These are phyloP conservation scores for Calonectria multiphialidica DNA, from an alignment of 2,329 filamentous ascomycete species.

Conservation along the genomic window DNA sequence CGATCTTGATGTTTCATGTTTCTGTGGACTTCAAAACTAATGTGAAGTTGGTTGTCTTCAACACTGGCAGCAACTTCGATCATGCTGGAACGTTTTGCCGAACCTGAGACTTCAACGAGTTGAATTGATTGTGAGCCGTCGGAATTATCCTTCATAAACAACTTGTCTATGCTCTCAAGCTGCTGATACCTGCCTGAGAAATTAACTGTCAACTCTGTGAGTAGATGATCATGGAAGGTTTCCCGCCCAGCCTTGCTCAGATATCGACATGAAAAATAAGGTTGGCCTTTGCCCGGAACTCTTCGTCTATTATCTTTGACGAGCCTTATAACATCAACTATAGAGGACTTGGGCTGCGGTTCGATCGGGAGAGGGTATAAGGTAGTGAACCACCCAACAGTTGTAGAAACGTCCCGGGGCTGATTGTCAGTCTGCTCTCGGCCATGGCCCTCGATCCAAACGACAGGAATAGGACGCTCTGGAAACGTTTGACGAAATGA, in stretches of 20 bases:
- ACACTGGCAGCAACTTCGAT: neutral
- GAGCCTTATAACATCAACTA: neutral
- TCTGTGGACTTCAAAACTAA: neutral
- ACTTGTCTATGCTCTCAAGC: neutral
- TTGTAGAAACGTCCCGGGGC: neutral
- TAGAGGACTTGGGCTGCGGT: accelerated
- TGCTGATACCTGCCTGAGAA: neutral
- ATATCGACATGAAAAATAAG: neutral
- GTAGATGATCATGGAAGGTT: neutral
- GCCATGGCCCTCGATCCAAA: neutral
- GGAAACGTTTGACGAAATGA: neutral
- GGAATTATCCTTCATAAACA: neutral
- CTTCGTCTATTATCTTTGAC: neutral
- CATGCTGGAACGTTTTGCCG: no score
- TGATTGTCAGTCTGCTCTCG: neutral
- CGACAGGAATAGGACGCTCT: neutral
- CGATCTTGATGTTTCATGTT: neutral
- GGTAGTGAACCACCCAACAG: neutral
- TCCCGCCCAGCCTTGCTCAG: neutral
- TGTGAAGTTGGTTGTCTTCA: neutral
- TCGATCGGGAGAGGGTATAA: neutral
- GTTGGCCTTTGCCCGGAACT: neutral
- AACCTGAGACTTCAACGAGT: no score
- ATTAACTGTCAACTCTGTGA: neutral
- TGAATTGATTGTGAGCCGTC: no score